These are phyloP conservation scores for Kalanchoe fedtschenkoi DNA, from an alignment of 164 flowering plant genomes.

Conservation along the genomic window DNA sequence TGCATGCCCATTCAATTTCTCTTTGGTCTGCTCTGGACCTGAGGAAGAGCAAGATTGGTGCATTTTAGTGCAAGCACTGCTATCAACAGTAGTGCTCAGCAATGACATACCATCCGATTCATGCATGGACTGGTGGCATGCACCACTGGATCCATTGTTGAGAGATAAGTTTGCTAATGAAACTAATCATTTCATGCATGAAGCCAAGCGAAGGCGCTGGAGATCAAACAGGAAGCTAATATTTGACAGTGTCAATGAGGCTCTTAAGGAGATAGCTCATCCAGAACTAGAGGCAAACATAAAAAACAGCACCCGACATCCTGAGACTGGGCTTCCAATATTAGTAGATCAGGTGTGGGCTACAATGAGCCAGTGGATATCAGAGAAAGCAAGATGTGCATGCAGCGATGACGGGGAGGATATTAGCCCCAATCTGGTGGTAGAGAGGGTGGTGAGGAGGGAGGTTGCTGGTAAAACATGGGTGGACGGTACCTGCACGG, in stretches of 20 bases:
- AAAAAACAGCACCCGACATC: slow-evolving; percentile 7
- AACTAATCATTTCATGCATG: slow-evolving; percentile 31
- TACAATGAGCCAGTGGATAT: slow-evolving; percentile 36
- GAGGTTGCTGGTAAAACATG: slow-evolving; percentile 67
- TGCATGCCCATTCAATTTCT: slow-evolving; percentile 18
- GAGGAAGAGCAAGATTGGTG: slow-evolving; percentile 50
- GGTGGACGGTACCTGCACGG: slow-evolving; percentile 33
- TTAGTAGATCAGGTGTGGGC: slow-evolving; percentile 33
- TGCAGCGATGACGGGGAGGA: slow-evolving; percentile 29
- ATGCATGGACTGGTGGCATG: slow-evolving; percentile 49
- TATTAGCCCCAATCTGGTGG: slow-evolving; percentile 32
- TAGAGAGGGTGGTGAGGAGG: slow-evolving; percentile 49
- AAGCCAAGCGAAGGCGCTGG: slow-evolving; percentile 51
- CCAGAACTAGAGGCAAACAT: slow-evolving; percentile 13
- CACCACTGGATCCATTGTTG: slow-evolving; percentile 64
- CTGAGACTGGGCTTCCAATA: background rate
- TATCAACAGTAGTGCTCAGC: slow-evolving; percentile 48
- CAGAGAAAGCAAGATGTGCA: slow-evolving; percentile 18
- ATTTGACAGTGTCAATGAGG: slow-evolving; percentile 73
- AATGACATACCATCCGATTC: slow-evolving; percentile 17
- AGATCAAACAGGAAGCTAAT: slow-evolving; percentile 62
- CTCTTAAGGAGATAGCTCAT: slow-evolving; percentile 37
- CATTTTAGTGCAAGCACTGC: slow-evolving; percentile 35
- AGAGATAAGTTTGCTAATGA: slow-evolving; percentile 37
- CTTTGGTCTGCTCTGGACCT: slow-evolving; percentile 14